Conservation (phyloP, 2,329 filamentous ascomycete species). For the Neofusicoccum sp. region DNA sequence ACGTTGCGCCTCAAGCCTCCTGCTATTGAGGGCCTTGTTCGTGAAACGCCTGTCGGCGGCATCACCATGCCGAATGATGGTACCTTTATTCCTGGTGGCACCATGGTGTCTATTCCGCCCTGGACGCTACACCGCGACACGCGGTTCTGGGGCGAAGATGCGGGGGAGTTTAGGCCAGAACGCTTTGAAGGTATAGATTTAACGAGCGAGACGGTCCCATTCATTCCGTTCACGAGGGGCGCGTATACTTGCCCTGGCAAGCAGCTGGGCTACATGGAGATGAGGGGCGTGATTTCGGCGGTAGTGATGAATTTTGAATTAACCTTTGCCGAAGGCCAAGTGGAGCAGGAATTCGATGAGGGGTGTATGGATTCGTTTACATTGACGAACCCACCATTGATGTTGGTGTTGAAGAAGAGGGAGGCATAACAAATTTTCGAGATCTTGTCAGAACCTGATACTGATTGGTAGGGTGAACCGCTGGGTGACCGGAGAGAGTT, state of each 20-base stretch:
- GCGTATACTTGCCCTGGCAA: conserved; percentile 24
- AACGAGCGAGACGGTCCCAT: neutral
- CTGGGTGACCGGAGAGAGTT: no score
- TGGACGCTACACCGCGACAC: conserved; percentile 24
- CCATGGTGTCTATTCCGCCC: conserved; percentile 28
- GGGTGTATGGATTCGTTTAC: conserved; percentile 21
- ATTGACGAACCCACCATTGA: conserved; percentile 33
- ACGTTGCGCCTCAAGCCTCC: conserved; percentile 46
- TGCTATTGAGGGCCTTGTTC: conserved; percentile 38
- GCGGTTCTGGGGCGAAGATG: conserved; percentile 31
- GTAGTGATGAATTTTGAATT: conserved; percentile 29
- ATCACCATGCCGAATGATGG: conserved; percentile 42
- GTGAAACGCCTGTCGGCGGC: conserved; percentile 43
- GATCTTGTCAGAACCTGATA: no score
- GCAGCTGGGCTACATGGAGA: conserved; percentile 27
- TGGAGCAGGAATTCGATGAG: conserved; percentile 25
- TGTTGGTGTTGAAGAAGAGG: conserved; percentile 28
- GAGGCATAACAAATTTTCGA: neutral
- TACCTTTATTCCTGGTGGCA: conserved; percentile 38
- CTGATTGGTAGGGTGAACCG: no score
- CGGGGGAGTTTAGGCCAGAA: conserved; percentile 10
- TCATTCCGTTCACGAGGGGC: conserved; percentile 6
- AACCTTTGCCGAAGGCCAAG: conserved; percentile 27
- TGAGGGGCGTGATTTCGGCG: conserved; percentile 26
- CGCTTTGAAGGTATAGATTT: neutral